Evolutionary conservation across 163 green algal genomes (phyloP).

Genomic region (Scenedesmus sp.): DNA sequence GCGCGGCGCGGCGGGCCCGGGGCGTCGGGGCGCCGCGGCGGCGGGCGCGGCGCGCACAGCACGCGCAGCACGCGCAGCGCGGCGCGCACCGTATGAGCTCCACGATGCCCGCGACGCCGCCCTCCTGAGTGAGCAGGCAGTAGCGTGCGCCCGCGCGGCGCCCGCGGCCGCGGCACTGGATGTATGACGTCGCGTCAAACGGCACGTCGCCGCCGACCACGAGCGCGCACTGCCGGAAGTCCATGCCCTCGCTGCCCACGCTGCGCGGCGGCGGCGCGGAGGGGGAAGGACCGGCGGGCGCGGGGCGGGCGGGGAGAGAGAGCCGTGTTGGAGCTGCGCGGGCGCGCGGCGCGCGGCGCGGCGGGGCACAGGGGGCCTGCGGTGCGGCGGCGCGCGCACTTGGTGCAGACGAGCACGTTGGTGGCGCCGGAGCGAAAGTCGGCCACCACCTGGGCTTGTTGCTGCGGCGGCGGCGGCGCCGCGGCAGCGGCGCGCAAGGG

Average conservation of each 20-base stretch:
- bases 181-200: conserved; percentile 27
- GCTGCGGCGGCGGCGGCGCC: background rate
- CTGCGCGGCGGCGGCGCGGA: too few species aligned
- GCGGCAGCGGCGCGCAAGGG: too few species aligned
- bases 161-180: conserved; percentile 30
- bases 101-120: background rate
- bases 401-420: conserved; percentile 39
- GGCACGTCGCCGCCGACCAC: background rate
- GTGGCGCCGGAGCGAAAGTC: conserved; percentile 24
- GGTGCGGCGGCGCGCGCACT: too few species aligned
- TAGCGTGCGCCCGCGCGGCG: conserved; percentile 30
- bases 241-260: conserved; percentile 38
- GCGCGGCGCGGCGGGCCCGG: background rate
- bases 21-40: too few species aligned
- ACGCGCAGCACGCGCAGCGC: background rate
- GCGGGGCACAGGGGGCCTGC: too few species aligned
- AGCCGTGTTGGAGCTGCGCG: too few species aligned
- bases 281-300: too few species aligned
- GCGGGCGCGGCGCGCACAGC: background rate
- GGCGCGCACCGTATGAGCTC: conserved; percentile 3
- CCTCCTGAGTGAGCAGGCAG: conserved; percentile 36
- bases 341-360: too few species aligned
- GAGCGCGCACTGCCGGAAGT: conserved; percentile 44
- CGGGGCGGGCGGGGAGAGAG: too few species aligned
- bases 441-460: conserved; percentile 35